Evolutionary conservation across 306 rosid genomes (phyloP).

Genomic region (Aeschynomene evenia): DNA sequence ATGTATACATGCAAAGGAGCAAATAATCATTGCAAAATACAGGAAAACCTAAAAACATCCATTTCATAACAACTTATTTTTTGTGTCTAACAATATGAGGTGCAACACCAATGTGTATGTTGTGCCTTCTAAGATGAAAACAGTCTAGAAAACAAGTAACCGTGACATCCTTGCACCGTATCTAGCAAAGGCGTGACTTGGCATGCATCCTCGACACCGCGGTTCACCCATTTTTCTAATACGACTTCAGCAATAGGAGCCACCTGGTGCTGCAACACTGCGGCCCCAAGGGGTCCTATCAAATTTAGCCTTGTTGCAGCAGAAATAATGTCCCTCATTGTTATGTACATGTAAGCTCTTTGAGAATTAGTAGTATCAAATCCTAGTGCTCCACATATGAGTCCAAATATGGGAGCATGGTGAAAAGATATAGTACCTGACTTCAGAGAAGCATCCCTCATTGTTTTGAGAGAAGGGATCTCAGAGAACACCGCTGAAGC

Average conservation of each 20-base stretch:
- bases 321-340: conserved; percentile 79
- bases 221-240: conserved; percentile 62
- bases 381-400: conserved; percentile 68
- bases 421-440: conserved; percentile 57
- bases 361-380: conserved; percentile 56
- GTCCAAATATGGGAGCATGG: conserved; percentile 82
- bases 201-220: conserved; percentile 60
- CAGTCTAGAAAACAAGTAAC: conserved; percentile 72
- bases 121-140: conserved; percentile 55
- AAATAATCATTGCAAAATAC: not conserved
- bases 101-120: not conserved
- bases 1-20: too few relatives aligned
- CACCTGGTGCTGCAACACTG: conserved; percentile 75
- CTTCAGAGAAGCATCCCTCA: conserved; percentile 53
- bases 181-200: conserved; percentile 74
- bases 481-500: conserved; percentile 69
- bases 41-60: not conserved
- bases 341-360: conserved; percentile 81
- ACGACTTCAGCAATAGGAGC: conserved; percentile 60
- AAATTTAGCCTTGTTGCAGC: conserved; percentile 87
- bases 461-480: conserved; percentile 59
- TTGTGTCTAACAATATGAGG: not conserved
- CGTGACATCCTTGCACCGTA: conserved; percentile 82
- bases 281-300: conserved; percentile 83
- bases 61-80: not conserved